Base-by-base conservation (phyloP, 2,329 filamentous ascomycete species). In the Albifimbria verrucaria region DNA sequence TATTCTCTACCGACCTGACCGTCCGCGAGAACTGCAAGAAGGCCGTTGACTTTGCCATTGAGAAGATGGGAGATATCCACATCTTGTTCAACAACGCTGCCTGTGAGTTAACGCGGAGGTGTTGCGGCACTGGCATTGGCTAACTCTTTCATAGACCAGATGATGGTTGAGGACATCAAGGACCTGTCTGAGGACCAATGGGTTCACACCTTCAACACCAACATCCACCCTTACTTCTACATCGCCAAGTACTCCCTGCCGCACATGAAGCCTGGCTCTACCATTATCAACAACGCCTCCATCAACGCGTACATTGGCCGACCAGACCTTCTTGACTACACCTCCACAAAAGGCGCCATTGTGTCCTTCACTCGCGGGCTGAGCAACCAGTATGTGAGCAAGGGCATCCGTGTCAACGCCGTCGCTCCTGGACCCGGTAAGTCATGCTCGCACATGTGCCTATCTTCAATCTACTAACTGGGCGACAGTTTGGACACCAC, bases 261-360 rank as follows among this genome's bases (percentile, higher is more conserved):
- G 1, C 87, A 92, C 70, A 88, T 94, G 84, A 81, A 83, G 64
- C 68, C 70, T n/a, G 90, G 90, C 32, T 80, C 83, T 52, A 85
- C 83, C 23, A 91, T 95, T 68, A 91, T 95, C 79, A 94, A 93
- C 75, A 92, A 90, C 66, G 86, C 89, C 44, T 92, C 88, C 26
- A 86, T 94, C 67, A 93, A 93, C 68, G 88, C 86, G 23, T 94
- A 93, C 72, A 82, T 92, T 53, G 90, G 90, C 39, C 87, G 89
- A 2, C 86, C 87, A 0, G 89, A 93, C 62, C 79, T 93, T 2
- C 81, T 94, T 48, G 89, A 94, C 70, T 93, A 94, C 73, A 92
- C 89, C 0, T 85, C 86, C 2, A 90, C 87, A 23, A 90, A 90
- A 68, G 89, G 89, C 32, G 89, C 88, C 51, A 87, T 94, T 59